phyloP scores from a whole-genome alignment of 768 basidiomycete genomes.

The Thelephora aurantiotincta region DNA sequence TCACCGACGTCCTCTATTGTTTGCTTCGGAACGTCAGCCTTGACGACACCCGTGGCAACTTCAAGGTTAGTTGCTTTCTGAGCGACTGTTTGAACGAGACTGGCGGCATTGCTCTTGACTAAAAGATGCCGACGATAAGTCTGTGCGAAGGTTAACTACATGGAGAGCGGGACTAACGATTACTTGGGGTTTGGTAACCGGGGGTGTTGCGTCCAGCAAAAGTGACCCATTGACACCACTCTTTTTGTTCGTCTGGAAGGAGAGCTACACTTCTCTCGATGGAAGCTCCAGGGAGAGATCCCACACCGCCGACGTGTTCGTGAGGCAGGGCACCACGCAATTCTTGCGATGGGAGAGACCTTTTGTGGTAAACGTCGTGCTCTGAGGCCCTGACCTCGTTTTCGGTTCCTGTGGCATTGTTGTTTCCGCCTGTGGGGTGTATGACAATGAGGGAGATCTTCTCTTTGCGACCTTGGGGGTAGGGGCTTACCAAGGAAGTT shows the following conservation, averaged over 20 bases:
- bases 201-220: conserved; percentile 1
- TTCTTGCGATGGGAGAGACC: conserved; percentile 10
- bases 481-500: conserved; percentile 12
- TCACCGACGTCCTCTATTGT: too few species aligned
- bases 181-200: not conserved
- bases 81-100: not conserved
- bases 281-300: conserved; percentile 11
- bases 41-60: not conserved
- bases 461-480: not conserved
- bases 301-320: conserved; percentile 13
- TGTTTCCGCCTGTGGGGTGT: not conserved
- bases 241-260: conserved; percentile 10
- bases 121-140: not conserved
- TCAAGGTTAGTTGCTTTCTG: not conserved
- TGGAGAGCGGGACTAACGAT: not conserved
- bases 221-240: not conserved
- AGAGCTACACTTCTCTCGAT: conserved; percentile 11
- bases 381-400: conserved; percentile 8
- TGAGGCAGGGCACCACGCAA: conserved; percentile 6
- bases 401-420: conserved; percentile 3
- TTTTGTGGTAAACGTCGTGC: conserved; percentile 8
- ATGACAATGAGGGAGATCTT: not conserved
- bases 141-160: not conserved
- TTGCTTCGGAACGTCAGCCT: too few species aligned
- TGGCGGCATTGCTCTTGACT: not conserved